Base-by-base conservation (phyloP, 2,329 filamentous ascomycete genomes). In the Calonectria naviculata region DNA sequence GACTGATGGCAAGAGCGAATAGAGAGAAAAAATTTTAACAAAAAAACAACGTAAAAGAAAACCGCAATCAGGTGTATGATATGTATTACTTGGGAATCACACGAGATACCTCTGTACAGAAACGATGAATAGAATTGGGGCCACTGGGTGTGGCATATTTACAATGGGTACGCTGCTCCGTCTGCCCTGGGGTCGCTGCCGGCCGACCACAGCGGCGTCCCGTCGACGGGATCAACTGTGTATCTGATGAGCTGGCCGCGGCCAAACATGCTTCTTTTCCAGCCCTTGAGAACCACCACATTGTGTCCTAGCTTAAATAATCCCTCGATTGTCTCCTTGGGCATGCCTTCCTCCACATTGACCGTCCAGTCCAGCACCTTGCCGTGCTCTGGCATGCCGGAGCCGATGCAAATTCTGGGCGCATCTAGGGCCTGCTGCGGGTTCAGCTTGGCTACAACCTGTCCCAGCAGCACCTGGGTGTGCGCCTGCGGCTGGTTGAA, bases 401-500 rank as follows among this genome's bases (percentile, higher is more conserved):
- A 91, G 1, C 93, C 93, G 70, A 98, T 94, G 78, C 95, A 98
- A 74, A 98, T 89, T n/a, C 97, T 88, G 19, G 97, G 96, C 4
- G 96, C 93, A 80, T 99, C 97, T 0, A 98, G 88, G 3, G 96
- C 95, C 70, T 94, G 91, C 83, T 99, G 97, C 0, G 95, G 95
- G 73, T 92, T 93, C 65, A 95, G 87, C 2, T 92, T 91, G 77
- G 95, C 97, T 0, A 95, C 90, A 0, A 97, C 84, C 89, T 97
- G 95, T 75, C 97, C 97, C 2, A 98, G 87, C 12, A 99, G 85
- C 0, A 98, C 95, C 83, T 98, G 97, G 0, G 98, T 92, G 71
- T 98, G 97, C 26, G 96, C 97, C 83, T 98, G 97, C 0, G 97
- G 97, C 84, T 99, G 97, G 94, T 98, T 98, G 84, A 97, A 98